Evolutionary conservation across 257 asterid genomes (phyloP).

Genomic region (Nicotiana attenuata): DNA sequence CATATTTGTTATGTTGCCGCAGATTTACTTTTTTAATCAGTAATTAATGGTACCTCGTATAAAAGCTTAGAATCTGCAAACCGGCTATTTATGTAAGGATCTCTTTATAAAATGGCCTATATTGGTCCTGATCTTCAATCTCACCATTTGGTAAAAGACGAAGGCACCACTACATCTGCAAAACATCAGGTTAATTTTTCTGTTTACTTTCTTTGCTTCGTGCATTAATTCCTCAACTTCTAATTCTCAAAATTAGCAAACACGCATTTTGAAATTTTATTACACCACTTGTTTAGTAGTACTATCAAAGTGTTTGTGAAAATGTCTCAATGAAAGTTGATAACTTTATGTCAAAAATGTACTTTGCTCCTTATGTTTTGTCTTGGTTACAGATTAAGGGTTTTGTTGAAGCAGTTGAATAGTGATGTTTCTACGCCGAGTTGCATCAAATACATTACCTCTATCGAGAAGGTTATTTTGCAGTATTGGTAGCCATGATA

Average conservation of each 20-base stretch:
- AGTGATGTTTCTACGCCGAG: constrained; percentile 44
- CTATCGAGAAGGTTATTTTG: constrained; percentile 34
- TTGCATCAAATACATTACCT: constrained; percentile 27
- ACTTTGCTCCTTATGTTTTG: not conserved
- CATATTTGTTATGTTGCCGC: not conserved
- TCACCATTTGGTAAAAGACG: no score
- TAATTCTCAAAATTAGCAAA: not conserved
- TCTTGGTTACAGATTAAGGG: not conserved
- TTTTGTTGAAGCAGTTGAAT: not conserved
- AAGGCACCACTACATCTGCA: no score
- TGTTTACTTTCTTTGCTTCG: not conserved
- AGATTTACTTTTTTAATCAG: no score
- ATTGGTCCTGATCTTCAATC: no score
- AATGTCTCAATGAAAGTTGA: not conserved
- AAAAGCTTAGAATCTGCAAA: no score
- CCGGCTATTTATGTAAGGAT: no score
- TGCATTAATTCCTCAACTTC: not conserved
- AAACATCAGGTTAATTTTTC: not conserved
- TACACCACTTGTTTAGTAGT: not conserved
- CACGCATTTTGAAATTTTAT: not conserved
- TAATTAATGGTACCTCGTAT: no score
- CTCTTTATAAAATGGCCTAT: no score
- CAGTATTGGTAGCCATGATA: constrained; percentile 36
- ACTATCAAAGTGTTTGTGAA: not conserved
- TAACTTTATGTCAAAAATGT: not conserved